A percentile compares a stretch with the other conserved stretches of the same genome.
These are phyloP conservation scores for Macrocystidia cucumis DNA, from an alignment of 1,284 basidiomycete genomes.

Conservation along the genomic window DNA sequence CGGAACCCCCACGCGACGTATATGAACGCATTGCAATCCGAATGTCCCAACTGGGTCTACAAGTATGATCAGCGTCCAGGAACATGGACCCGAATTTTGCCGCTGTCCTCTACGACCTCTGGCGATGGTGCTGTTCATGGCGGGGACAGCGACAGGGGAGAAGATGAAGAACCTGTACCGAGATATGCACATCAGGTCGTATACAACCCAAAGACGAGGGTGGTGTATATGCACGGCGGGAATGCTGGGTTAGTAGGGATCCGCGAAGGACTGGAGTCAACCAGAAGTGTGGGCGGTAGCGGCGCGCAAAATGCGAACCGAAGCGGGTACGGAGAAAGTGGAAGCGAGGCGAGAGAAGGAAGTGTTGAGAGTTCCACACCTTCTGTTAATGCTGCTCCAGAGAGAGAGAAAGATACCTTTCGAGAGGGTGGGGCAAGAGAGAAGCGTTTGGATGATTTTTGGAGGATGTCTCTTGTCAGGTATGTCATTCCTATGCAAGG, in stretches of 20 bases:
- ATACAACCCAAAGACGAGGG: constrained; percentile 50
- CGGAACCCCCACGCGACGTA: constrained; percentile 29
- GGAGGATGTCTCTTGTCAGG: constrained; percentile 64
- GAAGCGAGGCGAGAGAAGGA: constrained; percentile 7
- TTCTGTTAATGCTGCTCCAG: constrained; percentile 10
- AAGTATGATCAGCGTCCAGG: constrained; percentile 51
- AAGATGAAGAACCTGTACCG: constrained; percentile 35
- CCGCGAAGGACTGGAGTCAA: too few relatives aligned
- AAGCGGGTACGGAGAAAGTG: constrained; percentile 12
- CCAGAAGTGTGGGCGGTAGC: constrained; percentile 10
- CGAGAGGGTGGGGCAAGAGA: constrained; percentile 22
- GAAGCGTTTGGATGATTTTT: constrained; percentile 64
- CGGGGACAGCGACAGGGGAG: constrained; percentile 8
- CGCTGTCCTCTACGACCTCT: constrained; percentile 16
- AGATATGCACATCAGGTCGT: constrained; percentile 74
- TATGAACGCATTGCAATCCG: constrained; percentile 36
- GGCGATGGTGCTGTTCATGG: constrained; percentile 4
- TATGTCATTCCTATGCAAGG: constrained; percentile 20
- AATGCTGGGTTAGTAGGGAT: constrained; percentile 38
- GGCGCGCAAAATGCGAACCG: constrained; percentile 5
- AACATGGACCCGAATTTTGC: constrained; percentile 52
- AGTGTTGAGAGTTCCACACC: constrained; percentile 9
- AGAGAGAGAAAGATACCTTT: too few relatives aligned
- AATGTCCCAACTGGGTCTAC: constrained; percentile 57
- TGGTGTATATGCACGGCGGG: constrained; percentile 65